phyloP scores from a whole-genome alignment of 108 stramenopile genomes.

The Conticribra weissflogii region DNA sequence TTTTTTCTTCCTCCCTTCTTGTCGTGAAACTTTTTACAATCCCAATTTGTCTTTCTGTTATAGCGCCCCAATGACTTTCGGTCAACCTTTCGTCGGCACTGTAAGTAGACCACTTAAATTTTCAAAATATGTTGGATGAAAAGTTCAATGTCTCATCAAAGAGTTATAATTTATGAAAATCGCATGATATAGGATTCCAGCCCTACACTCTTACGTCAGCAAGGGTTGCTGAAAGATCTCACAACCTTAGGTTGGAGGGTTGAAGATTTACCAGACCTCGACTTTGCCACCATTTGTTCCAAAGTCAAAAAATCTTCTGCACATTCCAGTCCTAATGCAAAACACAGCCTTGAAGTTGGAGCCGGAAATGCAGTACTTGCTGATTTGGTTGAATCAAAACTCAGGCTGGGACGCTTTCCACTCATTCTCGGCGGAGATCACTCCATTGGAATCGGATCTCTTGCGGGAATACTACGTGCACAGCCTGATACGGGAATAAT shows the following conservation, averaged over 20 bases:
- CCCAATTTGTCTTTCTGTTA: constrained; percentile 12
- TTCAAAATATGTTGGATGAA: background rate
- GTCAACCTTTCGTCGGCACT: constrained; percentile 89
- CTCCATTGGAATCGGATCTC: constrained; percentile 91
- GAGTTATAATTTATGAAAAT: constrained; percentile 2
- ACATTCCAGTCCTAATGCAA: constrained; percentile 59
- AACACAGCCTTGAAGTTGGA: constrained; percentile 64
- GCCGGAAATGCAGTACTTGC: constrained; percentile 52
- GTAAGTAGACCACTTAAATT: constrained; percentile 36
- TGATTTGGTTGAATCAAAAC: constrained; percentile 65
- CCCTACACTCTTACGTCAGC: constrained; percentile 71
- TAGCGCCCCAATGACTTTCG: constrained; percentile 90
- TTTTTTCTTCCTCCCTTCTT: background rate
- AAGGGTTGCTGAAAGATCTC: constrained; percentile 69
- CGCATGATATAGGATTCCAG: constrained; percentile 59
- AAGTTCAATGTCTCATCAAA: background rate
- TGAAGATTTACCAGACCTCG: constrained; percentile 79
- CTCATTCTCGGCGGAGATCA: constrained; percentile 98
- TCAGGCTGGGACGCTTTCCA: constrained; percentile 75
- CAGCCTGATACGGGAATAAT: constrained; percentile 93
- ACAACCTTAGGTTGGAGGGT: constrained; percentile 86
- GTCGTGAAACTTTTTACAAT: background rate
- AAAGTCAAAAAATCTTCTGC: constrained; percentile 10
- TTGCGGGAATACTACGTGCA: constrained; percentile 87
- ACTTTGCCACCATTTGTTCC: constrained; percentile 56